A percentile compares a stretch with the other conserved stretches of the same genome.
Evolutionary conservation across 2,329 filamentous ascomycete species (phyloP).

Genomic region (Ceratocystis eucalypticola): DNA sequence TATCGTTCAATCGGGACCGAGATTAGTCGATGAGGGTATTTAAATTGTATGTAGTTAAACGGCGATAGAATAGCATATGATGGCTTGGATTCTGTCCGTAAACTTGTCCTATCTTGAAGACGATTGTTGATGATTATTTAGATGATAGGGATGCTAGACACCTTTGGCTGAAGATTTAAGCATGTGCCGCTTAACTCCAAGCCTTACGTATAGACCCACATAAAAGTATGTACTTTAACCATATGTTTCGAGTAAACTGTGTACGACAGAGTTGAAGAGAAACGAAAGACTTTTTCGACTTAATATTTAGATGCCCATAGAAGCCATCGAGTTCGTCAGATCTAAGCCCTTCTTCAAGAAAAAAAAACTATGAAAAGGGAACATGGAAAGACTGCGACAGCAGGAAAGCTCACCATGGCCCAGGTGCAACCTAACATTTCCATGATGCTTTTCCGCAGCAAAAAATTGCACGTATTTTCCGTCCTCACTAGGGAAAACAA

Average conservation of each 20-base stretch:
- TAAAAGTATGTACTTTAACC: neutral
- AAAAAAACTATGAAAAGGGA: neutral
- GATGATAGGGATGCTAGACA: neutral
- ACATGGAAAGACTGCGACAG: neutral
- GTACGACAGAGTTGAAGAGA: too few species aligned
- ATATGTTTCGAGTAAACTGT: neutral
- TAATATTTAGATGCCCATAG: too few species aligned
- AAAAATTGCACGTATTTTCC: neutral
- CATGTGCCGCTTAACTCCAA: neutral
- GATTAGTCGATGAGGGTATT: neutral
- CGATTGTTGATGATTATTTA: neutral
- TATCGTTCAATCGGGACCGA: neutral
- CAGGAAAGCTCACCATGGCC: neutral
- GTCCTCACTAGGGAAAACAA: neutral
- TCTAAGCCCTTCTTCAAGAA: neutral
- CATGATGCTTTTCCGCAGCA: neutral
- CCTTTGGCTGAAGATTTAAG: neutral
- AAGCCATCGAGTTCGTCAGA: too few species aligned
- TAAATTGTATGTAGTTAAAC: neutral
- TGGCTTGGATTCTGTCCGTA: neutral
- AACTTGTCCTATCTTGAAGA: neutral
- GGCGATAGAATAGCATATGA: neutral
- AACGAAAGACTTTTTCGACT: too few species aligned
- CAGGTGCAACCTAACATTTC: neutral
- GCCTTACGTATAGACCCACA: constrained; percentile 2